Evolutionary conservation across 2,329 filamentous ascomycete genomes (phyloP).

Genomic region (Tricladium varicosporioides): DNA sequence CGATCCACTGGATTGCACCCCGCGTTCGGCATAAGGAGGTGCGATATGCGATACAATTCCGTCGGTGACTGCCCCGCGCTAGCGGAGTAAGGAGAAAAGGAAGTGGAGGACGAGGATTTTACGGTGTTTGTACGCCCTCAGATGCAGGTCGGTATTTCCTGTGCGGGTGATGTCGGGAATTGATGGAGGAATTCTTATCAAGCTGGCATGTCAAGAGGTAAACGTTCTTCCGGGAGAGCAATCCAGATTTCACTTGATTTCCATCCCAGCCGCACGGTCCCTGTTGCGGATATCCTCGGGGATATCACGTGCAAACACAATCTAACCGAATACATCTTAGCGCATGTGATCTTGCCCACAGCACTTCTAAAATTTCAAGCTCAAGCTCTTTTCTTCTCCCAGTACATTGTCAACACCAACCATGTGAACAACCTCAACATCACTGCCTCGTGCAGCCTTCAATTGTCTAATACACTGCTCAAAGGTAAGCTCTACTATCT

Average conservation of each 20-base stretch:
- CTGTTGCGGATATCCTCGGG: constrained; percentile 12
- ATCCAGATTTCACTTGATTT: too few relatives aligned
- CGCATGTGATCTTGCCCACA: constrained; percentile 36
- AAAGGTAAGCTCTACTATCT: constrained; percentile 24
- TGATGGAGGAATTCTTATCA: background rate
- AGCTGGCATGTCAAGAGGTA: background rate
- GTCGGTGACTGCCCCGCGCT: constrained; percentile 18
- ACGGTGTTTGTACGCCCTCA: constrained; percentile 9
- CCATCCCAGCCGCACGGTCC: background rate
- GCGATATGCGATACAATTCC: background rate
- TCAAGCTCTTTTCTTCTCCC: constrained; percentile 14
- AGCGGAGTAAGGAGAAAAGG: constrained; percentile 4
- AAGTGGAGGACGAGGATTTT: constrained; percentile 20
- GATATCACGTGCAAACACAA: background rate
- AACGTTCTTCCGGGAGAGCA: background rate
- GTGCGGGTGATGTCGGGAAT: constrained; percentile 15
- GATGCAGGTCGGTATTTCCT: background rate
- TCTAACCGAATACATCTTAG: background rate
- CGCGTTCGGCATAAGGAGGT: constrained; percentile 21
- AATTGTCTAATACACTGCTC: background rate
- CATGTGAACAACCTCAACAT: constrained; percentile 21
- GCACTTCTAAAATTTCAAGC: constrained; percentile 38
- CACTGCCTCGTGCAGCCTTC: constrained; percentile 17
- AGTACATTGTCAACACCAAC: constrained; percentile 12
- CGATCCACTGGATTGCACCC: constrained; percentile 10